Evolutionary conservation across 1,284 basidiomycete species (phyloP).

Genomic region (Pholiota adiposa): DNA sequence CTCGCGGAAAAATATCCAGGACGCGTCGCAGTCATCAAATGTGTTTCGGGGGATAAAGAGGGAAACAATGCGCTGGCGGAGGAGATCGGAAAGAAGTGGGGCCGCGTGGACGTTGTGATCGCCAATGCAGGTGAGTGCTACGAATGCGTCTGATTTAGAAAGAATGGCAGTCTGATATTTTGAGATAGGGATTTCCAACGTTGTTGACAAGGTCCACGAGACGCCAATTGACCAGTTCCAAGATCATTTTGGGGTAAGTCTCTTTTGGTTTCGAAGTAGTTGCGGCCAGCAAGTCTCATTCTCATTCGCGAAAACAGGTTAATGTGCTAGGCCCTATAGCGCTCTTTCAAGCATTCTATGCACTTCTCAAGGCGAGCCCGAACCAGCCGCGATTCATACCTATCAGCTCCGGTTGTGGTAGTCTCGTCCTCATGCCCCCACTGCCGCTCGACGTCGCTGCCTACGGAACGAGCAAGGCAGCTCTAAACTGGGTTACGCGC

Average conservation of each 20-base stretch:
- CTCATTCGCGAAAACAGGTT: background rate
- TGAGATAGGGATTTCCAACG: background rate
- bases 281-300: background rate
- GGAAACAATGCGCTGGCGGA: slow-evolving; percentile 1
- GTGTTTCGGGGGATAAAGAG: slow-evolving; percentile 2
- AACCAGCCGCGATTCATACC: slow-evolving; percentile 4
- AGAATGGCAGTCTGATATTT: background rate
- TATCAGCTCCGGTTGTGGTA: background rate
- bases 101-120: slow-evolving; percentile 8
- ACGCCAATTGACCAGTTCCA: background rate
- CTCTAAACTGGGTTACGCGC: background rate
- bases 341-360: slow-evolving; percentile 9
- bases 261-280: background rate
- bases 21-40: slow-evolving; percentile 3
- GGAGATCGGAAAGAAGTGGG: background rate
- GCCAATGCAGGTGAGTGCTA: slow-evolving; percentile 10
- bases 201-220: background rate
- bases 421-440: background rate
- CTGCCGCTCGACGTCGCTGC: background rate
- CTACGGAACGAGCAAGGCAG: slow-evolving; percentile 1
- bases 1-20: slow-evolving; percentile 1
- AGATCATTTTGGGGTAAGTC: background rate
- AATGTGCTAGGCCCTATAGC: slow-evolving; percentile 4
- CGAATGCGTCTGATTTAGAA: no score
- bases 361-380: slow-evolving; percentile 9